Conservation (phyloP, 2,329 filamentous ascomycete genomes). For the Penicillium sp. region DNA sequence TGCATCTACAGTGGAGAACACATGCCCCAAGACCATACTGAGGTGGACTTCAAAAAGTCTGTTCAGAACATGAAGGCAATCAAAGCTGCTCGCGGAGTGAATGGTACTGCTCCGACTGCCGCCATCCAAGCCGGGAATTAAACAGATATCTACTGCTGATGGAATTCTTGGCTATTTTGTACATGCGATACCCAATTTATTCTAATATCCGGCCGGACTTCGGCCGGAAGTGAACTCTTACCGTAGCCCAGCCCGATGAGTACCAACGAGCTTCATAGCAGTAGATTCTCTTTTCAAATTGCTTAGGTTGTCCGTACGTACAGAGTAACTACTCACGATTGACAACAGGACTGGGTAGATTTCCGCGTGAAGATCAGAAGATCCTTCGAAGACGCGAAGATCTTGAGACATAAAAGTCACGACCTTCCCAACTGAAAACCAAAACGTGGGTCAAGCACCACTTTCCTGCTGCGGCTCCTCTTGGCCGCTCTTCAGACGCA, state of each 20-base stretch:
- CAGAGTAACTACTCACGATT: too few relatives aligned
- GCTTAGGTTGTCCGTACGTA: too few relatives aligned
- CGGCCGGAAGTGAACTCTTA: background rate
- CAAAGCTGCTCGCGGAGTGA: slow-evolving; percentile 13
- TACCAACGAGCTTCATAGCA: too few relatives aligned
- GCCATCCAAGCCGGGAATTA: slow-evolving; percentile 14
- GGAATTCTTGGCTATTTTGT: slow-evolving; percentile 9
- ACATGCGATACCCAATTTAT: slow-evolving; percentile 15
- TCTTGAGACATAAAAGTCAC: background rate
- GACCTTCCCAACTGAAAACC: slow-evolving; percentile 12
- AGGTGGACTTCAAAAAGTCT: slow-evolving; percentile 39
- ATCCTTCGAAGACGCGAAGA: background rate
- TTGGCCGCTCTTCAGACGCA: slow-evolving; percentile 15
- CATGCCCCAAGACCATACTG: slow-evolving; percentile 41
- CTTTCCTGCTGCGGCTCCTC: slow-evolving; percentile 5
- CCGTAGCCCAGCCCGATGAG: background rate
- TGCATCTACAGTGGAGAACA: slow-evolving; percentile 87
- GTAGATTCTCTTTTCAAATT: too few relatives aligned
- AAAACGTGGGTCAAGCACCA: slow-evolving; percentile 5
- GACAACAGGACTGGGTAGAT: too few relatives aligned
- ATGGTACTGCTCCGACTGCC: slow-evolving; percentile 14
- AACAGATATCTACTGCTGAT: slow-evolving; percentile 24
- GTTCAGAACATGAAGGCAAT: slow-evolving; percentile 36
- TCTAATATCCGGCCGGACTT: background rate
- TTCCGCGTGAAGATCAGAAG: background rate